A percentile compares a stretch with the other conserved stretches of the same genome.
Evolutionary conservation across 2,329 filamentous ascomycete genomes (phyloP).

Genomic region (Escovopsis weberi): DNA sequence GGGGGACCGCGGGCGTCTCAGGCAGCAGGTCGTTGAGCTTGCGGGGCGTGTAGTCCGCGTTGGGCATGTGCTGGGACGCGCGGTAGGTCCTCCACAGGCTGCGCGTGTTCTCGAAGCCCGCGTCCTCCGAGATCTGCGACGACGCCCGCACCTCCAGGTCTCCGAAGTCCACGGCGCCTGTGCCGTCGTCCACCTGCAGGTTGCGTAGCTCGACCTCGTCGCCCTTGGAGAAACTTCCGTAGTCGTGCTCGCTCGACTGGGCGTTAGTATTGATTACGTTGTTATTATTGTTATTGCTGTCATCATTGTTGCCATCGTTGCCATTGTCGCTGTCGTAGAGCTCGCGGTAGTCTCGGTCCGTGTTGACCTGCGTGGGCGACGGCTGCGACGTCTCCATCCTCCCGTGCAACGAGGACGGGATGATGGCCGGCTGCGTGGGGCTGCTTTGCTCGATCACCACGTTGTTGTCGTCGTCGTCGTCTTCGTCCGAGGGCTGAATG

Average conservation of each 20-base stretch:
- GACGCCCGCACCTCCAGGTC: constrained; percentile 22
- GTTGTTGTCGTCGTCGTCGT: neutral
- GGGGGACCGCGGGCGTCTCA: constrained; percentile 34
- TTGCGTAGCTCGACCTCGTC: constrained; percentile 18
- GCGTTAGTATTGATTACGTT: no score
- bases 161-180: constrained; percentile 34
- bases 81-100: constrained; percentile 24
- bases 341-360: constrained; percentile 40
- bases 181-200: constrained; percentile 30
- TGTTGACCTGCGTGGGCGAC: constrained; percentile 42
- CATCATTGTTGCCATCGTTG: no score
- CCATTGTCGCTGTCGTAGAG: constrained; percentile 15
- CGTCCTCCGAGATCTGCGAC: constrained; percentile 28
- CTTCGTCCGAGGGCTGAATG: neutral
- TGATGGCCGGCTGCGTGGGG: no score
- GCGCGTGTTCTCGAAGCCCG: constrained; percentile 22
- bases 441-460: neutral
- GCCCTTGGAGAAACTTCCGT: constrained; percentile 13
- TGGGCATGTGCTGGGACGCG: constrained; percentile 20
- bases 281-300: no score
- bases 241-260: constrained; percentile 15
- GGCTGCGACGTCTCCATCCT: constrained; percentile 34
- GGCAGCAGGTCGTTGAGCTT: constrained; percentile 17
- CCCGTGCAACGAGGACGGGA: constrained; percentile 3
- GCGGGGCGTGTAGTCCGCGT: constrained; percentile 17